Conservation (phyloP, 106 monocot species). For the Dioscorea dumetorum region DNA sequence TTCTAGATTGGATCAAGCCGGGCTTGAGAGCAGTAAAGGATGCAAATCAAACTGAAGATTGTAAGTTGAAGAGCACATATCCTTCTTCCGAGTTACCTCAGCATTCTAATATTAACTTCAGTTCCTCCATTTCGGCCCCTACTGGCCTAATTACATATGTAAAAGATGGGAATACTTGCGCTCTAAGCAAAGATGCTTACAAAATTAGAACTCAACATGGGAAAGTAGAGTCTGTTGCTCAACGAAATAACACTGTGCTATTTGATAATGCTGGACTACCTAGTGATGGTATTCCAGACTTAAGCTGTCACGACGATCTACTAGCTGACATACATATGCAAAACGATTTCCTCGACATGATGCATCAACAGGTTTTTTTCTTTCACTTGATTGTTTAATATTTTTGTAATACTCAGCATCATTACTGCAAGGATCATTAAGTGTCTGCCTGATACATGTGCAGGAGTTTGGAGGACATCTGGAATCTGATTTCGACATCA, state of each 20-base stretch:
- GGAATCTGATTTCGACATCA: too few species aligned
- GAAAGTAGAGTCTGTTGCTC: conserved; percentile 1
- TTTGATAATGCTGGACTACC: conserved; percentile 11
- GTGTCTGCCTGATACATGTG: too few species aligned
- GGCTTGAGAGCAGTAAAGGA: not conserved
- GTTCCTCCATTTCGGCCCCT: conserved; percentile 1
- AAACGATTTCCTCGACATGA: conserved; percentile 15
- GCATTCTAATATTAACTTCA: conserved; percentile 5
- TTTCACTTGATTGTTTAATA: too few species aligned
- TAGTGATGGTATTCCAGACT: conserved; percentile 5
- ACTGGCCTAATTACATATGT: conserved; percentile 3
- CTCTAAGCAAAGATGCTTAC: conserved; percentile 4
- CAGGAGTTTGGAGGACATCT: too few species aligned
- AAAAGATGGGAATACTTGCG: conserved; percentile 6
- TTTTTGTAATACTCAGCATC: too few species aligned
- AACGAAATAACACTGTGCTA: conserved; percentile 4
- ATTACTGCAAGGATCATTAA: too few species aligned
- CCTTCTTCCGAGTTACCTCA: conserved; percentile 9
- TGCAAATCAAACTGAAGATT: conserved; percentile 7
- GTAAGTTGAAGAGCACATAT: conserved; percentile 12
- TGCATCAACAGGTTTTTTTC: not conserved
- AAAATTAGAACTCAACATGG: conserved; percentile 2
- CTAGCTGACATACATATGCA: conserved; percentile 5
- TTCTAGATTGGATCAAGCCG: not conserved
- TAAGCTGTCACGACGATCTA: conserved; percentile 2